A percentile compares a stretch with the other conserved stretches of the same genome.
Conservation (phyloP, 2,329 filamentous ascomycete genomes). For the Rhytidhysteron rufulum region DNA sequence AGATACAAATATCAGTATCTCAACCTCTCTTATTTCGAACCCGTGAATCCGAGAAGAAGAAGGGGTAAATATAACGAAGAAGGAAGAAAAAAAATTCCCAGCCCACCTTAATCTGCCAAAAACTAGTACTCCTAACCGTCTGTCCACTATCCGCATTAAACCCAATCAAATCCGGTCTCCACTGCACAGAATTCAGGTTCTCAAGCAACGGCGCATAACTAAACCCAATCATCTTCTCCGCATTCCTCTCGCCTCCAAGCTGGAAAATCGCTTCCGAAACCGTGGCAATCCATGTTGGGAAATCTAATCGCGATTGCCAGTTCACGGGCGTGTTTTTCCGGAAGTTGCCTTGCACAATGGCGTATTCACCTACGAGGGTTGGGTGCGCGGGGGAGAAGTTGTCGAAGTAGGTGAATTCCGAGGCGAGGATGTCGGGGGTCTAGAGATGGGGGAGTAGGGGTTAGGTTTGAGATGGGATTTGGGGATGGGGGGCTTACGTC, state of each 20-base stretch:
- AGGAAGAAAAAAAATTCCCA: neutral
- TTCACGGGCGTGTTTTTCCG: neutral
- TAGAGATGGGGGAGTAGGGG: neutral
- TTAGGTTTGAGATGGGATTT: neutral
- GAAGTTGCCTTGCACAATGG: neutral
- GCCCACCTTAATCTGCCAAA: neutral
- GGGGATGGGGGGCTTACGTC: neutral
- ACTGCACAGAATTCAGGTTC: conserved; percentile 31
- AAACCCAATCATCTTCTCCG: conserved; percentile 51
- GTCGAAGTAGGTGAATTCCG: conserved; percentile 1
- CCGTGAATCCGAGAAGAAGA: no score
- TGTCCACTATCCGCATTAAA: conserved; percentile 25
- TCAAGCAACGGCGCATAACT: conserved; percentile 41
- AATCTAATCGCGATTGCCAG: conserved; percentile 5
- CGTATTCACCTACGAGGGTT: neutral
- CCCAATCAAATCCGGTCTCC: conserved; percentile 29
- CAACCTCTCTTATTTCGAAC: no score
- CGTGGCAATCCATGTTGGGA: conserved; percentile 48
- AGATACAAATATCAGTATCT: neutral
- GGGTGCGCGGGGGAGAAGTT: neutral
- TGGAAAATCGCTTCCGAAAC: conserved; percentile 64
- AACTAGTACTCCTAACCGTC: neutral
- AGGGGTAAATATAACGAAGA: neutral
- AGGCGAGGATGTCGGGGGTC: neutral
- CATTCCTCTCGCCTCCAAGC: conserved; percentile 61